Evolutionary conservation across 2,329 filamentous ascomycete species (phyloP), one percentile per base, ranked within the genome.

Genomic region (Diplodia corticola): DNA sequence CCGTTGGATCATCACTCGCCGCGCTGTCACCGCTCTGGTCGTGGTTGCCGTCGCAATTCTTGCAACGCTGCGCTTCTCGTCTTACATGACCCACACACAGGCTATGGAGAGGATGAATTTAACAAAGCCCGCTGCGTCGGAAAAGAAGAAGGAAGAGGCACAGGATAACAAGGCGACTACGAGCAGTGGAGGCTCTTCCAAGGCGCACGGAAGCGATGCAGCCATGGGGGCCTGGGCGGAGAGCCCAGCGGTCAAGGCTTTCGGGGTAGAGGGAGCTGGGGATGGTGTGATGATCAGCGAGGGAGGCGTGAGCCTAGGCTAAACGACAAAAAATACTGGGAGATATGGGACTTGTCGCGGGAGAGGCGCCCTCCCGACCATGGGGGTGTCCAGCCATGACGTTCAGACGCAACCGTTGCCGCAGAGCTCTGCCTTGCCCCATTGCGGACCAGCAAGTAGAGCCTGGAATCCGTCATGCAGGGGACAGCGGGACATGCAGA

Each of bases 1-100:
- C 57, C 85, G 95, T 67, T 98, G 95, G 95, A 88, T 97, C 49
- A 79, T 90, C 66, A 90, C 88, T 10, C 79, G 88, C 53, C 80
- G 88, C n/a, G 87, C 87, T 1, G 86, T 87, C 15, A 80, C 87
- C 67, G 85, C 87, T 0, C 81, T 90, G 68, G 85, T 75, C 5
- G 71, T 80, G 15, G 77, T 79, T 1, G 80, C 81, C 1, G 71
- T 81, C 37, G 80, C 82, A 76, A 74, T 83, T 7, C 73, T 83
- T 20, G 74, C 75, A 1, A 75, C 75, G 12, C 67, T 82, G 66
- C 75, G 77, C 63, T 76, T 80, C 65, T 76, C 76, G 50, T 78
- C 74, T 46, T 79, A 78, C 59, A 73, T 77, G 35, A 71, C 73
- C 51, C 78, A 80, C 50, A 75, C 78, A 46, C 70, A 76, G 54